Evolutionary conservation across 805 yeast species (phyloP), one percentile per base, ranked within the genome.

Genomic region (Phaffomyces opuntiae): DNA sequence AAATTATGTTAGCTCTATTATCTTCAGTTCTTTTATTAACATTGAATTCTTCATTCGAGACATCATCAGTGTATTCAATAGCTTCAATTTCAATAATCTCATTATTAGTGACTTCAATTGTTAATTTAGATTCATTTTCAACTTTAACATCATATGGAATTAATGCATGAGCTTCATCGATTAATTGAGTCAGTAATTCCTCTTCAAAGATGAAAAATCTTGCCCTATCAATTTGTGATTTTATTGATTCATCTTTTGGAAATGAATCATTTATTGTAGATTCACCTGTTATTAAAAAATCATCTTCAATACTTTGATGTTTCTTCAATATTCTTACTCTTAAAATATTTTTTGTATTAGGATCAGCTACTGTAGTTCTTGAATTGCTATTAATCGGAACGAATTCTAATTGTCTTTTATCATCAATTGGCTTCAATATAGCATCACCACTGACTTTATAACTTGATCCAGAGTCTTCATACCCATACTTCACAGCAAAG

Each of bases 401-500:
- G 49, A 66, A 61, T 32, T 68, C 69, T 14, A 86, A 77, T 21
- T 67, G 65, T 24, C 60, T 48, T 48, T 58, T 52, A 48, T 57
- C 55, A 1, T 55, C 50, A 31, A 74, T 65, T 46, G 81, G 78
- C 40, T 78, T 74, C 50, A 89, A 65, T 0, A 84, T 62, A 0
- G 95, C 97, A 38, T 83, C 65, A 3, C 97, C 97, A 51, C 76
- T 74, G 54, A 64, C 65, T 47, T 67, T 69, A 56, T 78, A 87
- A 19, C 70, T 76, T 1, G 96, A 86, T 0, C 98, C 99, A 0
- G 95, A 80, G 62, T 90, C 97, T 16, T 84, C 90, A 66, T 78
- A 91, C 0, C 98, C 98, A 59, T 85, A 93, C 55, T 86, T 87
- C 34, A 91, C 83, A 5, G 91, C 95, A 38, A 90, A 73, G 2